Evolutionary conservation across 108 stramenopile genomes (phyloP).

Genomic region (Cyclostephanos invisitatus): DNA sequence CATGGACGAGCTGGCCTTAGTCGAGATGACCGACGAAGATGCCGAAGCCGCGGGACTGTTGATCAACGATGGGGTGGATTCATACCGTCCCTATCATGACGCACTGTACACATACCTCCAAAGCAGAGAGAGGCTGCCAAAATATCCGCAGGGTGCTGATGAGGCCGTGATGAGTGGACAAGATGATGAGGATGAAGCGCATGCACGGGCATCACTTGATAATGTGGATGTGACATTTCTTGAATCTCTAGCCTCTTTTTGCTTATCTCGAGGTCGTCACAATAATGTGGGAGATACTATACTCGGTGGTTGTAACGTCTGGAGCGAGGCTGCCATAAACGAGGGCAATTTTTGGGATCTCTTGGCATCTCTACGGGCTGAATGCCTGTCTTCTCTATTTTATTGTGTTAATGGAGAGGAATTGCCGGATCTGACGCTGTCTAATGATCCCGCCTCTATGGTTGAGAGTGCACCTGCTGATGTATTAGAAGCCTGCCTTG

Average conservation of each 20-base stretch:
- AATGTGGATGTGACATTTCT: constrained; percentile 62
- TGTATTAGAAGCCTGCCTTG: constrained; percentile 42
- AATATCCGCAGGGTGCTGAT: constrained; percentile 19
- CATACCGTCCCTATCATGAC: constrained; percentile 68
- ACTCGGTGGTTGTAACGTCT: not conserved
- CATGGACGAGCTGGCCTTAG: not conserved
- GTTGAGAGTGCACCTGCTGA: constrained; percentile 47
- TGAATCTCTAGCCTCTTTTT: constrained; percentile 14
- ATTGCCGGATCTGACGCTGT: constrained; percentile 32
- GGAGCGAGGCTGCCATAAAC: constrained; percentile 19
- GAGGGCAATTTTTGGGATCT: constrained; percentile 77
- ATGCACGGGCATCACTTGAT: constrained; percentile 30
- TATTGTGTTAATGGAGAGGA: constrained; percentile 43
- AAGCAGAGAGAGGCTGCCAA: constrained; percentile 47
- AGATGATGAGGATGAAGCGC: constrained; percentile 2
- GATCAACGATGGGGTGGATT: constrained; percentile 18
- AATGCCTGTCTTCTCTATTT: constrained; percentile 54
- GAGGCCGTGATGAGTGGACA: constrained; percentile 8
- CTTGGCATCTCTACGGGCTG: constrained; percentile 47
- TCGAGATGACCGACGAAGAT: not conserved
- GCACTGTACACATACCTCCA: constrained; percentile 49
- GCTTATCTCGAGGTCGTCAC: constrained; percentile 17
- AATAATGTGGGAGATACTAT: not conserved
- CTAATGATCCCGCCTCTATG: constrained; percentile 43
- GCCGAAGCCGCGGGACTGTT: not conserved